Evolutionary conservation across 2,329 filamentous ascomycete genomes (phyloP).

Genomic region (Fusarium poae): DNA sequence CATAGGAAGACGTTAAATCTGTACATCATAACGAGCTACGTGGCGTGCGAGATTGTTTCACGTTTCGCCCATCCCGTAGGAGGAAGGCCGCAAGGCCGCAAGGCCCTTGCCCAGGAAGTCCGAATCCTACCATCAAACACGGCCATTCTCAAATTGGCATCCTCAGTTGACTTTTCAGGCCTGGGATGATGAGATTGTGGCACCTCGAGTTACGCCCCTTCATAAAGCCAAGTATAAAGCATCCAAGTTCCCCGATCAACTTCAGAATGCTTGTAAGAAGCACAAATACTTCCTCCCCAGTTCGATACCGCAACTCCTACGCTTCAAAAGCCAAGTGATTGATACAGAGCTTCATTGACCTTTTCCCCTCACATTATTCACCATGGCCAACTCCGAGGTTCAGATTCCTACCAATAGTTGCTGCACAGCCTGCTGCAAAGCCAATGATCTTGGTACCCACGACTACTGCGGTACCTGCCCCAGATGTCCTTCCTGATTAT

Average conservation of each 20-base stretch:
- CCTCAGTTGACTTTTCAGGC: slow-evolving; percentile 44
- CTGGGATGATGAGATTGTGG: slow-evolving; percentile 36
- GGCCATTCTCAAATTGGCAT: slow-evolving; percentile 22
- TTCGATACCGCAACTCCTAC: not conserved
- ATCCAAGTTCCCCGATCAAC: slow-evolving; percentile 14
- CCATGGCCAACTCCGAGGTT: slow-evolving; percentile 41
- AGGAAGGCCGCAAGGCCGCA: slow-evolving; percentile 37
- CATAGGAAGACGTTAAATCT: slow-evolving; percentile 20
- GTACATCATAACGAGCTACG: slow-evolving; percentile 35
- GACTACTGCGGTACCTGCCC: slow-evolving; percentile 53
- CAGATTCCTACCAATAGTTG: slow-evolving; percentile 43
- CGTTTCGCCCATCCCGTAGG: slow-evolving; percentile 42
- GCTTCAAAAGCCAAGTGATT: slow-evolving; percentile 4
- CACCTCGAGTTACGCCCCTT: slow-evolving; percentile 34
- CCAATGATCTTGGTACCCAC: slow-evolving; percentile 51
- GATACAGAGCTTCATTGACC: slow-evolving; percentile 2
- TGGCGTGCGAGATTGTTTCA: slow-evolving; percentile 45
- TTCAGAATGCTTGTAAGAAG: slow-evolving; percentile 6
- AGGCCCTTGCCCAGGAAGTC: slow-evolving; percentile 27
- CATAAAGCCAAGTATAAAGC: slow-evolving; percentile 44
- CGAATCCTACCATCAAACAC: slow-evolving; percentile 30
- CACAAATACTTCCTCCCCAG: slow-evolving; percentile 22
- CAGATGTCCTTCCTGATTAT: slow-evolving; percentile 43
- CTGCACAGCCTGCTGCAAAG: slow-evolving; percentile 51
- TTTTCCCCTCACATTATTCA: not conserved